phyloP scores from a whole-genome alignment of 2,329 filamentous ascomycete genomes.

The Cladophialophora chaetospira region DNA sequence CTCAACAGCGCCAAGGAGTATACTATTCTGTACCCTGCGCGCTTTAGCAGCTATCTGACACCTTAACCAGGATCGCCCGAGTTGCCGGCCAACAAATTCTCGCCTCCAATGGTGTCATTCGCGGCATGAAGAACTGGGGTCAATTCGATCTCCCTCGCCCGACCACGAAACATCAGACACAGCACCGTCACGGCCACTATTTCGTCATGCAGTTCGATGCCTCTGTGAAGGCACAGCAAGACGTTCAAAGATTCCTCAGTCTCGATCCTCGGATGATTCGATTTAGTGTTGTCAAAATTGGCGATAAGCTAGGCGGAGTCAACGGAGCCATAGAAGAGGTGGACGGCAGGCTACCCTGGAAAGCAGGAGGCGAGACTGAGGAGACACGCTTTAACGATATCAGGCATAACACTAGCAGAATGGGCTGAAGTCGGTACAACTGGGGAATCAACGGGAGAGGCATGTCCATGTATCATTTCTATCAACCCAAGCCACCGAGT shows the following conservation, averaged over 20 bases:
- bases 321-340: constrained; percentile 63
- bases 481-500: constrained; percentile 1
- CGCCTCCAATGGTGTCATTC: constrained; percentile 69
- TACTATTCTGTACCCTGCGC: constrained; percentile 10
- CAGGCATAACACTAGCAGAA: too few species aligned
- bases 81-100: constrained; percentile 24
- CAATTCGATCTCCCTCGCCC: constrained; percentile 82
- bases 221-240: constrained; percentile 70
- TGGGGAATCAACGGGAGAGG: too few species aligned
- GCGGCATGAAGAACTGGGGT: constrained; percentile 94
- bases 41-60: background rate
- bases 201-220: constrained; percentile 97
- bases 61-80: constrained; percentile 22
- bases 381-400: too few species aligned
- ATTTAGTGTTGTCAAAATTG: constrained; percentile 83
- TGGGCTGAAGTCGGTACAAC: too few species aligned
- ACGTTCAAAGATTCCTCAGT: constrained; percentile 72
- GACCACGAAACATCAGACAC: constrained; percentile 76
- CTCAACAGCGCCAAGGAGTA: constrained; percentile 95
- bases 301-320: constrained; percentile 64
- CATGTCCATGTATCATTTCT: constrained; percentile 18
- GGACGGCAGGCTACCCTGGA: constrained; percentile 58
- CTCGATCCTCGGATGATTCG: constrained; percentile 90
- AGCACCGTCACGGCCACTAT: constrained; percentile 86
- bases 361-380: too few species aligned